Evolutionary conservation across 208 protist species (phyloP).

Genomic region (Leishmania turanica): DNA sequence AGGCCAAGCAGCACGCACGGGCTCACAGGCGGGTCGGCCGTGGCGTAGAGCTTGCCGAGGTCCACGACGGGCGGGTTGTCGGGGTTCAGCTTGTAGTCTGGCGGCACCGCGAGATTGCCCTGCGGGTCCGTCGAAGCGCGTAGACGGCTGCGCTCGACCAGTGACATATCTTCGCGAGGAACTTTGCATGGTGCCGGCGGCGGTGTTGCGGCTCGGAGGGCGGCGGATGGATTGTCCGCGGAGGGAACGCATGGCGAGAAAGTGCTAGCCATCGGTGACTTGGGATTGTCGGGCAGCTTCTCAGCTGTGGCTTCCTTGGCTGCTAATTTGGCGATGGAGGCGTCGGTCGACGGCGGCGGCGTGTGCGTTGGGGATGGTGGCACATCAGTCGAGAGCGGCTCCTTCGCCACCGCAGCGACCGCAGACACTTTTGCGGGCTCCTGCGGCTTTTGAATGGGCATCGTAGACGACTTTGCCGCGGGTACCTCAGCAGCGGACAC

Average conservation of each 20-base stretch:
- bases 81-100: constrained; percentile 38
- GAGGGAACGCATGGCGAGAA: no score
- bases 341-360: constrained; percentile 4
- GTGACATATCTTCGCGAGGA: constrained; percentile 14
- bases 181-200: constrained; percentile 7
- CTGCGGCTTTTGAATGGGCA: neutral
- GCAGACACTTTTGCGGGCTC: neutral
- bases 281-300: neutral
- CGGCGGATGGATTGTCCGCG: no score
- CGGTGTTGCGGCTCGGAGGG: neutral
- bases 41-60: constrained; percentile 31
- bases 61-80: constrained; percentile 26
- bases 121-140: constrained; percentile 29
- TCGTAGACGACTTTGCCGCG: neutral
- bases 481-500: neutral
- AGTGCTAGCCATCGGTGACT: neutral
- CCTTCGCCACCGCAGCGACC: no score
- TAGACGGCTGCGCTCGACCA: constrained; percentile 24
- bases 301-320: neutral
- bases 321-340: neutral
- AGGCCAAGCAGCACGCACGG: constrained; percentile 44
- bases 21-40: constrained; percentile 23
- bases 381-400: constrained; percentile 3
- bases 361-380: constrained; percentile 11
- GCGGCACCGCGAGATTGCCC: constrained; percentile 49